Evolutionary conservation across 106 monocot genomes (phyloP).

Genomic region (Chionographis japonica): DNA sequence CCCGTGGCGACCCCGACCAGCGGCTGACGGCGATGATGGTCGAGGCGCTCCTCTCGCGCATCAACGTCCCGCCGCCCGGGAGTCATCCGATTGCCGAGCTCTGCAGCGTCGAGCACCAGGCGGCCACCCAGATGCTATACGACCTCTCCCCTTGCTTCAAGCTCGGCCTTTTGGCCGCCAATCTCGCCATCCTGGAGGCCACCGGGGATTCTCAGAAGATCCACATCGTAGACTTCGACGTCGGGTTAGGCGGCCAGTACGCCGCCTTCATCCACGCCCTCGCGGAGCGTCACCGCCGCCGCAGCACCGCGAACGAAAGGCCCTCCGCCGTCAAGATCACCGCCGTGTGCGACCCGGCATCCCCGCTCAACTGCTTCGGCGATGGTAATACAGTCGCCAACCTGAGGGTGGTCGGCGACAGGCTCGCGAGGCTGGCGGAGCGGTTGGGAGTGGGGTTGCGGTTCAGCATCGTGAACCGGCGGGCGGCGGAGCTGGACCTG

Average conservation of each 20-base stretch:
- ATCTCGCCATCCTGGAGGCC: slow-evolving; percentile 62
- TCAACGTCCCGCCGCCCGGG: slow-evolving; percentile 11
- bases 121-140: slow-evolving; percentile 31
- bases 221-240: slow-evolving; percentile 73
- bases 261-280: slow-evolving; percentile 40
- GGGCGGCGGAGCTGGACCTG: slow-evolving; percentile 20
- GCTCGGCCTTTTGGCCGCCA: slow-evolving; percentile 47
- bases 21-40: slow-evolving; percentile 57
- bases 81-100: slow-evolving; percentile 17
- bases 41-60: slow-evolving; percentile 29
- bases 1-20: slow-evolving; percentile 62
- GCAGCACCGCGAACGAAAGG: background rate
- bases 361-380: slow-evolving; percentile 15
- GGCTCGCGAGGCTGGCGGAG: slow-evolving; percentile 18
- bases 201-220: slow-evolving; percentile 22
- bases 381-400: background rate
- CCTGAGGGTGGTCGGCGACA: slow-evolving; percentile 19
- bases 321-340: slow-evolving; percentile 21
- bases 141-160: slow-evolving; percentile 62
- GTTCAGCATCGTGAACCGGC: slow-evolving; percentile 24
- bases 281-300: slow-evolving; percentile 15
- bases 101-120: slow-evolving; percentile 39
- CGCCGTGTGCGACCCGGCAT: slow-evolving; percentile 34
- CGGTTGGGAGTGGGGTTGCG: slow-evolving; percentile 15
- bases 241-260: slow-evolving; percentile 58